Percentiles rank a stretch among this genome's conserved stretches.
Evolutionary conservation across 2,329 filamentous ascomycete species (phyloP).

Genomic region (Metarhizium humberi): DNA sequence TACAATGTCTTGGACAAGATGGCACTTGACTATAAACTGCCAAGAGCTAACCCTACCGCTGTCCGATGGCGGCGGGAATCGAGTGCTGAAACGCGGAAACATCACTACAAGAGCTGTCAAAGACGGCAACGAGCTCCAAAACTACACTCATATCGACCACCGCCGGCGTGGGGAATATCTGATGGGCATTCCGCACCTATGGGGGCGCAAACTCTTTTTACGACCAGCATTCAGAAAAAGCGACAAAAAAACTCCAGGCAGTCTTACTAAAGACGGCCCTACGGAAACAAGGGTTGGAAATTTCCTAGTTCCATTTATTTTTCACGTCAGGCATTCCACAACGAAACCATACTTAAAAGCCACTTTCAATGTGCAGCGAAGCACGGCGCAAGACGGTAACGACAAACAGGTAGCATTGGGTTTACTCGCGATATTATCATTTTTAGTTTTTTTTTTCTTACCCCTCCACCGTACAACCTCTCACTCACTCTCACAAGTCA

Average conservation of each 20-base stretch:
- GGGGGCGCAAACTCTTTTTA: slow-evolving; percentile 8
- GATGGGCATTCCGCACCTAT: background rate
- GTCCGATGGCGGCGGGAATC: background rate
- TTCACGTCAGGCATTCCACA: slow-evolving; percentile 23
- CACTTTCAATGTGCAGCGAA: slow-evolving; percentile 28
- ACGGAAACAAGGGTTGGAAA: slow-evolving; percentile 2
- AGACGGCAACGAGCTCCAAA: background rate
- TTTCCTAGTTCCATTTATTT: slow-evolving; percentile 8
- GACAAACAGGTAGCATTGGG: slow-evolving; percentile 26
- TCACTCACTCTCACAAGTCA: background rate
- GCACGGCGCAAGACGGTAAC: slow-evolving; percentile 28
- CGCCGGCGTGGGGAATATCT: background rate
- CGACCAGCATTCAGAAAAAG: background rate
- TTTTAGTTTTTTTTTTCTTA: slow-evolving; percentile 17
- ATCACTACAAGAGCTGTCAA: slow-evolving; percentile 7
- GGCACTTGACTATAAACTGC: background rate
- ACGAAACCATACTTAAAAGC: slow-evolving; percentile 23
- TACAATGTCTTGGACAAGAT: background rate
- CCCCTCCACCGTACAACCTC: slow-evolving; percentile 12
- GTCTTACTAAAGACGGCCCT: background rate
- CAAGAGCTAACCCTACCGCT: background rate
- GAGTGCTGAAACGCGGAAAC: background rate
- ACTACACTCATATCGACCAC: background rate
- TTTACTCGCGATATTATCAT: slow-evolving; percentile 15
- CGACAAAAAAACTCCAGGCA: background rate